These are phyloP conservation scores for Fusarium pseudonygamai DNA, from an alignment of 2,329 filamentous ascomycete genomes.

Conservation along the genomic window DNA sequence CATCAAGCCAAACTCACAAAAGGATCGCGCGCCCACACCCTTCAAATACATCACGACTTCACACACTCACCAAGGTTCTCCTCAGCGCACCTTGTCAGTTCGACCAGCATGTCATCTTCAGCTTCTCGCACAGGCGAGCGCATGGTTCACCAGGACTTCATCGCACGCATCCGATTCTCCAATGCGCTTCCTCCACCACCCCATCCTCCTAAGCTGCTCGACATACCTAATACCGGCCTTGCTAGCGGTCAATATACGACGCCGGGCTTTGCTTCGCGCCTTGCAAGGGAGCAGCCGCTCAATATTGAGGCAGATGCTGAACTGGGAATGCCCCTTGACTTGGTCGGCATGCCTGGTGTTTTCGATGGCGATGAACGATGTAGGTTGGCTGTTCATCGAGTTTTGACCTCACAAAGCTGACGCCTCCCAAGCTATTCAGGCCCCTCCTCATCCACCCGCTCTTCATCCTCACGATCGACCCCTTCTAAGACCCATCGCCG, in stretches of 20 bases:
- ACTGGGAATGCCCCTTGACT: constrained; percentile 94
- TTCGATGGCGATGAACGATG: constrained; percentile 96
- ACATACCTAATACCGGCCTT: constrained; percentile 94
- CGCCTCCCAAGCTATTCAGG: constrained; percentile 76
- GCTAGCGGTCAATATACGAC: constrained; percentile 88
- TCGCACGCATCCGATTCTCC: constrained; percentile 92
- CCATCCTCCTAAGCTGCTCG: constrained; percentile 93
- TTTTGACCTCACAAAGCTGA: constrained; percentile 11
- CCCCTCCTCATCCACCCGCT: constrained; percentile 73
- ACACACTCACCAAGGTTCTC: neutral
- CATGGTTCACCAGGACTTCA: constrained; percentile 91
- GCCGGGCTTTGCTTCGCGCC: constrained; percentile 86
- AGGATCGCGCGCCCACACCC: neutral
- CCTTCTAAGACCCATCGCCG: constrained; percentile 83
- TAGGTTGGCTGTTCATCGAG: constrained; percentile 51
- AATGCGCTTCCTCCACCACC: constrained; percentile 95
- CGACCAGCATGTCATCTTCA: constrained; percentile 35
- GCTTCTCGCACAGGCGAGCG: constrained; percentile 60
- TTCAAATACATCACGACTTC: neutral
- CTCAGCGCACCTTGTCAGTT: constrained; percentile 24
- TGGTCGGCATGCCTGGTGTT: constrained; percentile 93
- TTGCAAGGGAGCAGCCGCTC: constrained; percentile 89
- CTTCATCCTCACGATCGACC: constrained; percentile 86
- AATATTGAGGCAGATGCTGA: constrained; percentile 98
- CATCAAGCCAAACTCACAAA: constrained; percentile 15